A percentile compares a stretch with the other conserved stretches of the same genome.
Evolutionary conservation across 208 protist species (phyloP).

Genomic region (Acanthamoeba pearcei): DNA sequence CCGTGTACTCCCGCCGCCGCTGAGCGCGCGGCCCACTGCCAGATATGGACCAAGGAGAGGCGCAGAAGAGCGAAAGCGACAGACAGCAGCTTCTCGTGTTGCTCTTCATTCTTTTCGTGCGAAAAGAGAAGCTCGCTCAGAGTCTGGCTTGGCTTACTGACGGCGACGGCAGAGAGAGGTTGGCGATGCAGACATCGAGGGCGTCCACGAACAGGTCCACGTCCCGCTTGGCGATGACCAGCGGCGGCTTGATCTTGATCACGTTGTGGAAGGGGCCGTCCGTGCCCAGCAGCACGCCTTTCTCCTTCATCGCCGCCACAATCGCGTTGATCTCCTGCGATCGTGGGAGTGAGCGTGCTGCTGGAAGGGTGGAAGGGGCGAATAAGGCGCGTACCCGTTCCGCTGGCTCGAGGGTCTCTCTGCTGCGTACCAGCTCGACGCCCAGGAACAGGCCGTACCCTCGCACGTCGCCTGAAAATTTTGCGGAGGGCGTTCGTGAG

Average conservation of each 20-base stretch:
- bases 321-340: neutral
- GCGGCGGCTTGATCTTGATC: slow-evolving; percentile 73
- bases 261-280: slow-evolving; percentile 73
- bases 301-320: slow-evolving; percentile 52
- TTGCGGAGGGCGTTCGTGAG: neutral
- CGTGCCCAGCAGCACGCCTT: slow-evolving; percentile 48
- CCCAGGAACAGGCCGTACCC: slow-evolving; percentile 74
- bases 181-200: slow-evolving; percentile 21
- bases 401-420: slow-evolving; percentile 64
- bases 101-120: too few species aligned
- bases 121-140: neutral
- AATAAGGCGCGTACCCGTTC: neutral
- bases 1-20: neutral
- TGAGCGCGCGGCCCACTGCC: neutral
- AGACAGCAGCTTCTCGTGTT: too few species aligned
- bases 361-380: too few species aligned
- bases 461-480: slow-evolving; percentile 59
- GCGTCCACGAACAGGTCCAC: slow-evolving; percentile 30
- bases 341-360: neutral
- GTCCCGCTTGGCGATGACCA: slow-evolving; percentile 39
- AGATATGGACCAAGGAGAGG: neutral
- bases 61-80: too few species aligned
- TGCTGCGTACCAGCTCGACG: slow-evolving; percentile 62
- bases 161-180: neutral
- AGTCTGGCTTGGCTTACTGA: neutral